Percentiles rank a stretch among this genome's conserved stretches.
phyloP scores from a whole-genome alignment of 2,329 filamentous ascomycete genomes.

The Beauveria scarabaeidicola region DNA sequence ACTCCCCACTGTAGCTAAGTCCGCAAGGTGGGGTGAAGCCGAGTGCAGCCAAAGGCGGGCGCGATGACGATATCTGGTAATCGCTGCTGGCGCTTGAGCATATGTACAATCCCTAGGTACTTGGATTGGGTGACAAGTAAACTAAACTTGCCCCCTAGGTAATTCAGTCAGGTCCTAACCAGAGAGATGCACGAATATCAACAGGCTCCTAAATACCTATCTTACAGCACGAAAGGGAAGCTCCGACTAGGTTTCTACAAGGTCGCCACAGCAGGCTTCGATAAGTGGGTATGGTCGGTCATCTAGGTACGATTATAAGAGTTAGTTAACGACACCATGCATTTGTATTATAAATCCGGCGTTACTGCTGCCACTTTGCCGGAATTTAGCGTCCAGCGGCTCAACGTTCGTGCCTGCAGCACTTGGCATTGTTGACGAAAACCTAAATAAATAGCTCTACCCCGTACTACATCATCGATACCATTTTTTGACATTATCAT shows the following conservation, averaged over 20 bases:
- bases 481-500: not conserved
- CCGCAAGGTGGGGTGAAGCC: not conserved
- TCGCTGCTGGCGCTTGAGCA: not conserved
- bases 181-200: no score
- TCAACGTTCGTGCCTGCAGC: not conserved
- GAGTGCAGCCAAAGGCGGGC: not conserved
- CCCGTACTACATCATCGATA: not conserved
- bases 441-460: not conserved
- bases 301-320: not conserved
- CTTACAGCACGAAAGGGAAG: not conserved
- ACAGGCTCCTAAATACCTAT: not conserved
- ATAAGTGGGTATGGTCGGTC: not conserved
- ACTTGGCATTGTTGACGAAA: not conserved
- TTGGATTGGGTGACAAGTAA: no score
- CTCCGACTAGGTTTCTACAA: not conserved
- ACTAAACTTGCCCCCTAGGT: no score
- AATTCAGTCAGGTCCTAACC: no score
- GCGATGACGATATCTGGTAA: not conserved
- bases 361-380: not conserved
- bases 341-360: slow-evolving; percentile 4
- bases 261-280: not conserved
- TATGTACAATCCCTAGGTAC: no score
- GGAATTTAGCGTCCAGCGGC: not conserved
- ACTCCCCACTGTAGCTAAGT: no score
- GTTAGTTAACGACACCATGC: not conserved